Evolutionary conservation across 192 early-diverging fungal species (phyloP), one percentile per base, ranked within the genome.

Genomic region (Backusella sp.): DNA sequence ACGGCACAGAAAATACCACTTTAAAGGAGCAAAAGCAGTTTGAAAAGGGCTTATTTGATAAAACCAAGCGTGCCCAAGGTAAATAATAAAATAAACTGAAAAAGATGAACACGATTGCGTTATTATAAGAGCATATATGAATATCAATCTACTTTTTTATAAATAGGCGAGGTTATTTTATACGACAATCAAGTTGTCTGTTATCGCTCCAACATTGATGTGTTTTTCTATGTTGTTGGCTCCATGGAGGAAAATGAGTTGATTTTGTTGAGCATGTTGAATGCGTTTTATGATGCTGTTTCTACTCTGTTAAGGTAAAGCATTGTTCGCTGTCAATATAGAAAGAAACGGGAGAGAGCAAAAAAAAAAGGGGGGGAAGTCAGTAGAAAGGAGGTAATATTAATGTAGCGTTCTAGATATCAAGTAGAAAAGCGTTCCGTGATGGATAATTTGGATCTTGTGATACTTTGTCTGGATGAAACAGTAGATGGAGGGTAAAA

Each of bases 191-290:
- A 96, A 59, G 90, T 97, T 15, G 93, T 98, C 65, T 85, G 96
- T 4, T 96, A 95, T 87, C 92, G 93, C 68, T 90, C 87, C 81
- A 88, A 91, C 41, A 91, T 93, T 77, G 96, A 98, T 78, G 90
- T 95, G 56, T 92, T 94, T 72, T 92, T 99, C 79, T 97, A 96
- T 81, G 86, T 98, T 59, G 91, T 99, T 21, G 96, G 96, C 3
- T 90, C 90, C 34, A 84, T 89, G 19, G 95, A 99, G 72, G 96
- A 98, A 81, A 99, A 99, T 84, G 97, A 99, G 84, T 81, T 98
- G 23, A 88, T 98, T 80, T 89, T 99, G 62, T 80, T 83, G 34
- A 86, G 88, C 39, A 91, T 94, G 67, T 84, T 99, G 80, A 91
- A 89, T 39, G 89, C 91, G 15, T 92, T 94, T 77, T 91, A 92